phyloP scores from a whole-genome alignment of 345 rosid species.

The Ceriops zippeliana region DNA sequence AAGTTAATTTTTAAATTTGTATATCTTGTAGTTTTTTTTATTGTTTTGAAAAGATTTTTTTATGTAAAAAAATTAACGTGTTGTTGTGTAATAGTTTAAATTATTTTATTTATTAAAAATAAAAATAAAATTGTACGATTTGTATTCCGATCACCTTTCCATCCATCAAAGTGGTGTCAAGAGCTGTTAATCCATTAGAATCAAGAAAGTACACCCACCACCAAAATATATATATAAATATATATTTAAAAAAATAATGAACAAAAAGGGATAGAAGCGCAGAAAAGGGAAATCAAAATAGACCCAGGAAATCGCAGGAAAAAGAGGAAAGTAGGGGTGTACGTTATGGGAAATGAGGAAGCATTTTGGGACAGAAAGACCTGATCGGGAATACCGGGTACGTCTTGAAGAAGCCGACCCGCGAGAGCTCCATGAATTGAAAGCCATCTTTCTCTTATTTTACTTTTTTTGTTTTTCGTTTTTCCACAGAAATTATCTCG shows the following conservation, averaged over 20 bases:
- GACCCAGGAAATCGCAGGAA: background rate
- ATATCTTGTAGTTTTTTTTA: too few relatives aligned
- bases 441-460: constrained; percentile 25
- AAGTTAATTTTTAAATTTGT: too few relatives aligned
- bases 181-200: too few relatives aligned
- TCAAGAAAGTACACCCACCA: background rate
- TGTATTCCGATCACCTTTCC: too few relatives aligned
- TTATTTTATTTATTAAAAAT: too few relatives aligned
- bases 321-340: background rate
- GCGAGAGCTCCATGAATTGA: constrained; percentile 44
- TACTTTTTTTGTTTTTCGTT: too few relatives aligned
- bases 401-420: constrained; percentile 40
- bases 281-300: background rate
- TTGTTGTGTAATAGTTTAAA: too few relatives aligned
- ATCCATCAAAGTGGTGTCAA: too few relatives aligned
- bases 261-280: background rate
- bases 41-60: too few relatives aligned
- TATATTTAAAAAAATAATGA: background rate
- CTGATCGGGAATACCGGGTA: constrained; percentile 37
- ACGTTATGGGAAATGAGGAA: background rate
- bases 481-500: too few relatives aligned
- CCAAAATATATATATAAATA: background rate
- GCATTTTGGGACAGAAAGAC: constrained; percentile 12
- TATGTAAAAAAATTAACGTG: too few relatives aligned
- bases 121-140: too few relatives aligned